Percentiles rank a stretch among this genome's conserved stretches.
Evolutionary conservation across 805 yeast species (phyloP).

Genomic region (Saccharomycopsis sp.): DNA sequence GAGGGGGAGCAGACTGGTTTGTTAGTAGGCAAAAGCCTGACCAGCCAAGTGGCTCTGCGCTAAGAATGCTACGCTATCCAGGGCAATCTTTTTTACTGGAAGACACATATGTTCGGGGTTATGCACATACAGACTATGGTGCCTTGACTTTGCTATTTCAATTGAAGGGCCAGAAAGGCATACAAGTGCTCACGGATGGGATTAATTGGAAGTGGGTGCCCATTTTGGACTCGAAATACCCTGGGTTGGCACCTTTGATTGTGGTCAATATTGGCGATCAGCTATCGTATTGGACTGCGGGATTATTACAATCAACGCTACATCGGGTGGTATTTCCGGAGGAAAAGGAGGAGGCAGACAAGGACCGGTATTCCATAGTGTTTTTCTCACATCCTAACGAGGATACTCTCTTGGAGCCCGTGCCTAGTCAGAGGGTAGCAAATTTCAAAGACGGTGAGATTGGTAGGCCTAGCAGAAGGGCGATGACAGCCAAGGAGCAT

Average conservation of each 20-base stretch:
- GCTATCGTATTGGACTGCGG: slow-evolving; percentile 74
- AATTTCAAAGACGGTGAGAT: neutral
- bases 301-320: slow-evolving; percentile 60
- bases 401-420: slow-evolving; percentile 55
- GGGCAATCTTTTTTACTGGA: slow-evolving; percentile 41
- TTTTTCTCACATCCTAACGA: slow-evolving; percentile 73
- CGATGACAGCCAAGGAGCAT: neutral
- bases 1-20: slow-evolving; percentile 58
- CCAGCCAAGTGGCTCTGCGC: slow-evolving; percentile 52
- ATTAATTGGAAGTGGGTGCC: slow-evolving; percentile 64
- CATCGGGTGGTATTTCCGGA: slow-evolving; percentile 65
- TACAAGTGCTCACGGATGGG: slow-evolving; percentile 62
- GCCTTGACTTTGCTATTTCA: slow-evolving; percentile 67
- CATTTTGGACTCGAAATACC: slow-evolving; percentile 38
- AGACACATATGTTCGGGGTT: slow-evolving; percentile 59
- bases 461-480: no score
- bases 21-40: slow-evolving; percentile 46
- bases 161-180: slow-evolving; percentile 60
- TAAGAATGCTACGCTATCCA: slow-evolving; percentile 68
- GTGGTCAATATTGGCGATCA: slow-evolving; percentile 76
- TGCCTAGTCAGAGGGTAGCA: slow-evolving; percentile 47
- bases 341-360: slow-evolving; percentile 43
- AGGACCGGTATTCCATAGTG: slow-evolving; percentile 70
- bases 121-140: slow-evolving; percentile 85
- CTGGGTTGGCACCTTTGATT: slow-evolving; percentile 59